Base-by-base conservation (phyloP, 768 basidiomycete genomes). In the Lenzites betulinus region DNA sequence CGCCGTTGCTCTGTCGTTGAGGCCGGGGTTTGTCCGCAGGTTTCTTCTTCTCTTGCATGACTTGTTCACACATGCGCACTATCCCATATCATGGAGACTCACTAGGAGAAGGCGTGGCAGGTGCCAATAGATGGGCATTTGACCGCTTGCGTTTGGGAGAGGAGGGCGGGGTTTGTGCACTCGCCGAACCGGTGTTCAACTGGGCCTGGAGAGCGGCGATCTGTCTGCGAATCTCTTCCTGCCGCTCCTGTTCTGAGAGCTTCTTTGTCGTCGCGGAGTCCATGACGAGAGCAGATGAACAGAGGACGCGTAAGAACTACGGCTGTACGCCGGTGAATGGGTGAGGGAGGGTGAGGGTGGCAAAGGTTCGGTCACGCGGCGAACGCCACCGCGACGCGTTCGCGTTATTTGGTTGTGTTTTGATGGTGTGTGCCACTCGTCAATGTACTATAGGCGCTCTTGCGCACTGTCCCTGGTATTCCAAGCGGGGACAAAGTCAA, bases 71-170 rank as follows among this genome's bases (percentile, higher is more conserved):
- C 1, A 15, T 25, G n/a, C 11, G 35, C 8, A 22, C 20, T 11
- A 16, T 13, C 20, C 28, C n/a, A 35, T 36, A 30, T 43, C 51
- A 58, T 15, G 43, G 43, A 26, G n/a, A 71, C 80, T 71, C 64
- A 90, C 88, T 88, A 4, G 86, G 87, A 36, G 90, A 89, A 9
- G 90, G 90, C 0, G 85, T 87, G 0, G 80, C 71, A 6, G 85
- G 86, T 1, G 77, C 85, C 28, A 81, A 66, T 15, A 82, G 67
- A 2, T 73, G 70, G 3, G 75, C 60, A 9, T 79, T 75, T 12
- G 64, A 64, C 44, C 73, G 73, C 71, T 81, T 85, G 60, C 81
- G 76, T 70, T 84, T 83, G 9, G 82, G 81, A 7, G 82, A 79
- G 22, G 65, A 67, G 3, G 75, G 74, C 28, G 56, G 60, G 42